A percentile compares a stretch with the other conserved stretches of the same genome.
These are phyloP conservation scores for Kodamaea leandrae DNA, from an alignment of 805 yeast species.

Conservation along the genomic window DNA sequence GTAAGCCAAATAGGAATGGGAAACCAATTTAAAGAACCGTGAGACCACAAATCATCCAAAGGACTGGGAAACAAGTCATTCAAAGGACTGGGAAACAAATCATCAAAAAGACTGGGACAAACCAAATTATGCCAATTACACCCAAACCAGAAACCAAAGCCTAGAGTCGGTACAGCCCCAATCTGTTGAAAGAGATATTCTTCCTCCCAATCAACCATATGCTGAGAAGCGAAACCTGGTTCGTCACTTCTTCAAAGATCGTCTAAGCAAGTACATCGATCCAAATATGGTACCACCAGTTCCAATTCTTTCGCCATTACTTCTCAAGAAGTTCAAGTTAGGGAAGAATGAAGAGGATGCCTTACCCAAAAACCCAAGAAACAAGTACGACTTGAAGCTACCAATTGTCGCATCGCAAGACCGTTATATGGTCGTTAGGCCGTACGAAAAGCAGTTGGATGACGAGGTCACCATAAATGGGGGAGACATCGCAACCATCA, in stretches of 20 bases:
- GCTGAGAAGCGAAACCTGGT: constrained; percentile 16
- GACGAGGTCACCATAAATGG: constrained; percentile 34
- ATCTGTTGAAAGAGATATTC: neutral
- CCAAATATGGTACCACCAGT: constrained; percentile 15
- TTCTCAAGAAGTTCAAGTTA: constrained; percentile 33
- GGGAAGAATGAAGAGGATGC: constrained; percentile 14
- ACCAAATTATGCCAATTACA: too few relatives aligned
- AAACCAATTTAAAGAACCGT: too few relatives aligned
- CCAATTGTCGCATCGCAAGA: constrained; percentile 1
- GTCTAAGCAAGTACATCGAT: constrained; percentile 26
- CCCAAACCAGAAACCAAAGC: too few relatives aligned
- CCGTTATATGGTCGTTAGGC: constrained; percentile 22
- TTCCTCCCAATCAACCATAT: neutral
- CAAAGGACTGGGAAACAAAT: too few relatives aligned
- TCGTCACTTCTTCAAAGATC: constrained; percentile 15
- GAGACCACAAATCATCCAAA: too few relatives aligned
- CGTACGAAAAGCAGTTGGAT: constrained; percentile 26
- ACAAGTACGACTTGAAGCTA: constrained; percentile 4
- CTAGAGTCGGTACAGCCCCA: too few relatives aligned
- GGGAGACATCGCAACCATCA: constrained; percentile 30
- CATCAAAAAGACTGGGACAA: too few relatives aligned
- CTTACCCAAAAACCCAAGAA: neutral
- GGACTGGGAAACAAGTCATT: too few relatives aligned
- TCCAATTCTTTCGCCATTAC: constrained; percentile 26
- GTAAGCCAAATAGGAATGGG: too few relatives aligned